Evolutionary conservation across 2,329 filamentous ascomycete genomes (phyloP).

Genomic region (Phyllosticta citriasiana): DNA sequence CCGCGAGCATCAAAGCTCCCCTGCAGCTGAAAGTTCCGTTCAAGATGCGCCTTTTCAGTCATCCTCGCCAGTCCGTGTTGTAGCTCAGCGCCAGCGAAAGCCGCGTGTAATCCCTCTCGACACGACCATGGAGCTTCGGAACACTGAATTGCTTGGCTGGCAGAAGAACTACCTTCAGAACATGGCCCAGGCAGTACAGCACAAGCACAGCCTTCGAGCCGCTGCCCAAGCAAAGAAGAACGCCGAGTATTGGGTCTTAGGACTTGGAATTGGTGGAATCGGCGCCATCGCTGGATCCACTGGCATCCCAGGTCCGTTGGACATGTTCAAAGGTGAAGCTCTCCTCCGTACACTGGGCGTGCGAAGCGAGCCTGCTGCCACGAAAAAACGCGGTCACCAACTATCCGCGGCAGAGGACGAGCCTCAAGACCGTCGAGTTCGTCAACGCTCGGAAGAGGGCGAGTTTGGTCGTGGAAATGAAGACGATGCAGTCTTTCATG

Average conservation of each 20-base stretch:
- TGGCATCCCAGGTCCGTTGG: slow-evolving; percentile 41
- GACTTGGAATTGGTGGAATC: slow-evolving; percentile 45
- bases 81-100: slow-evolving; percentile 29
- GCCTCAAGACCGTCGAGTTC: slow-evolving; percentile 23
- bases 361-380: slow-evolving; percentile 14
- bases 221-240: slow-evolving; percentile 49
- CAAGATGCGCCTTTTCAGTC: slow-evolving; percentile 17
- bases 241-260: slow-evolving; percentile 51
- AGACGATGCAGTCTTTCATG: slow-evolving; percentile 1
- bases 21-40: not conserved
- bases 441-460: slow-evolving; percentile 21
- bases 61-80: slow-evolving; percentile 28
- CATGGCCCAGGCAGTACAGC: slow-evolving; percentile 42
- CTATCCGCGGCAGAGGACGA: slow-evolving; percentile 24
- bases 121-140: slow-evolving; percentile 41
- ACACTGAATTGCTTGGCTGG: slow-evolving; percentile 47
- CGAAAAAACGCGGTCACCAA: slow-evolving; percentile 25
- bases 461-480: slow-evolving; percentile 22
- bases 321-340: slow-evolving; percentile 47
- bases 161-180: slow-evolving; percentile 49
- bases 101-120: slow-evolving; percentile 40
- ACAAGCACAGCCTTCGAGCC: slow-evolving; percentile 35
- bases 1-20: not conserved
- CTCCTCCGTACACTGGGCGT: slow-evolving; percentile 41
- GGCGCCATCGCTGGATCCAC: slow-evolving; percentile 36